These are phyloP conservation scores for Tympanopsis confertula DNA, from an alignment of 2,329 filamentous ascomycete species.

Conservation along the genomic window DNA sequence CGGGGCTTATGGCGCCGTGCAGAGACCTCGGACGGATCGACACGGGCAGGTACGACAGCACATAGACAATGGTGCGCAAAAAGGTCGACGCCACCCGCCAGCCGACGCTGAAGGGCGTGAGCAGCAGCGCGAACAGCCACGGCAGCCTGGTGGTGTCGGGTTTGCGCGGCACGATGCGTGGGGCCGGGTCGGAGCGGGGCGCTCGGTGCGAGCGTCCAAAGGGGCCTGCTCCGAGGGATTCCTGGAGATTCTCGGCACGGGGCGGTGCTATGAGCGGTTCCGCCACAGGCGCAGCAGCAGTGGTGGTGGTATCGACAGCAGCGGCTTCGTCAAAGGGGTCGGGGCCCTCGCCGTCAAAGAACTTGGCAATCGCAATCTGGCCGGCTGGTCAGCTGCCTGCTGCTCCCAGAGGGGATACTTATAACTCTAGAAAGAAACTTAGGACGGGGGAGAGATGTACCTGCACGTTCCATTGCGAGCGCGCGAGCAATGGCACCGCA, in stretches of 20 bases:
- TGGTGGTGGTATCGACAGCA: constrained; percentile 44
- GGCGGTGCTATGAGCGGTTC: constrained; percentile 50
- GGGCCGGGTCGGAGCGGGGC: constrained; percentile 53
- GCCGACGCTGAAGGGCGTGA: constrained; percentile 70
- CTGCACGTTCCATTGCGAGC: constrained; percentile 94
- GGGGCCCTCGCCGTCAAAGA: constrained; percentile 89
- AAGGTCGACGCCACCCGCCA: constrained; percentile 60
- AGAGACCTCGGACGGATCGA: constrained; percentile 41
- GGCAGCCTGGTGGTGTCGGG: constrained; percentile 60
- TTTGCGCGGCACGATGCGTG: constrained; percentile 70
- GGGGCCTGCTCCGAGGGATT: constrained; percentile 33
- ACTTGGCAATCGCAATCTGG: constrained; percentile 89
- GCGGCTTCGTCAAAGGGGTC: constrained; percentile 71
- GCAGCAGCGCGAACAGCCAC: constrained; percentile 64
- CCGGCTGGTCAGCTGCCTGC: not conserved
- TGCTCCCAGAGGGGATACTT: not conserved
- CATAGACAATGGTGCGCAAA: constrained; percentile 62
- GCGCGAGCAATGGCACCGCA: constrained; percentile 66
- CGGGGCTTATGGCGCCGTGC: constrained; percentile 37
- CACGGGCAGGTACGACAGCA: constrained; percentile 72
- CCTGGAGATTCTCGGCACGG: constrained; percentile 65
- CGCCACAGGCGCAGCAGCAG: too few relatives aligned
- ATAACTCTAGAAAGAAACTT: too few relatives aligned
- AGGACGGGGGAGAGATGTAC: constrained; percentile 27
- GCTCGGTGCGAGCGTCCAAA: constrained; percentile 16